Evolutionary conservation across 2,329 filamentous ascomycete genomes (phyloP), one percentile per base, ranked within the genome.

Genomic region (Dryadomyces quercus-mongolicae): DNA sequence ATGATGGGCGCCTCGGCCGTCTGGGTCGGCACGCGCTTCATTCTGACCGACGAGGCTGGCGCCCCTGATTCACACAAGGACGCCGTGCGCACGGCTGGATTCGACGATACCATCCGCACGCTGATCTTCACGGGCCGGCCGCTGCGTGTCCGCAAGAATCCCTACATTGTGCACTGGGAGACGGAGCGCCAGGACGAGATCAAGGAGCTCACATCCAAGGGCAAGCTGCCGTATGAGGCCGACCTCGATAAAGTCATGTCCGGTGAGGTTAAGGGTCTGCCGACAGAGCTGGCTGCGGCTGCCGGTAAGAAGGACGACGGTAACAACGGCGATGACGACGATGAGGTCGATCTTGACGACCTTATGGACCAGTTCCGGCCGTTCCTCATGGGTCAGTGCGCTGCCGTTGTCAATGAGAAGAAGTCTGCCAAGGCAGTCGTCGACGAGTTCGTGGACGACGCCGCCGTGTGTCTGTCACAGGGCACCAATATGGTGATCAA

Each of bases 51-150:
- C 62, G 93, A 98, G 77, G 93, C 93, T 55, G 92, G 93, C 65
- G 93, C 93, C 12, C 88, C 93, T 62, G 85, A 89, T 70, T 81
- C 87, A 49, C 92, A 98, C 78, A 93, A 97, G 75, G 92, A 98
- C 67, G 89, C 92, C 58, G 93, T 98, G 62, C 82, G 83, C 65
- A 96, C 92, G 46, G 82, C 93, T 52, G 82, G 87, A 62, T 95
- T 93, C 69, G 90, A 97, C 71, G 93, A 98, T 73, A 98, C 95
- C 66, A 75, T 97, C 68, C 87, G 89, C 67, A 98, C 93, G 51
- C 88, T 97, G 70, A 98, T 98, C 74, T 98, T 97, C 80, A 98
- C 93, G 55, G 93, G 93, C 54, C 88, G 93, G 56, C 93, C 93
- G 40, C 78, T 98, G 67, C 88, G 93, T 62, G 93, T 98, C 56